Evolutionary conservation across 768 basidiomycete species (phyloP), one percentile per base, ranked within the genome.

Genomic region (Boletus pseudo-olivaceus): DNA sequence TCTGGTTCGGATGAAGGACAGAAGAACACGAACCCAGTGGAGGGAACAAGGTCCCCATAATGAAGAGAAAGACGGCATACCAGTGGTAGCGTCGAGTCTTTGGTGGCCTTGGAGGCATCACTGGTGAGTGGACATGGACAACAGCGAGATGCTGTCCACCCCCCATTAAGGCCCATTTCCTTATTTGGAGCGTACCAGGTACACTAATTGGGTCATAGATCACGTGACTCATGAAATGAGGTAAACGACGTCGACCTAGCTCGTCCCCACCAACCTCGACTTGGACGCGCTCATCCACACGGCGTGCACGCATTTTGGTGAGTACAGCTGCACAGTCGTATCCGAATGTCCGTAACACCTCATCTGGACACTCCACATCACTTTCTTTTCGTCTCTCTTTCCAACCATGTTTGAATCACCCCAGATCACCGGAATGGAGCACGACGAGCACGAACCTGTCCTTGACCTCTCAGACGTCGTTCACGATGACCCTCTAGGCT

Each of bases 11-110:
- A 27, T 9, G 27, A 11, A 11, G 30, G 5, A n/a, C 2, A 15
- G 11, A 17, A 3, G 37, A 15, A 5, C 14, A 67, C 81, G 49
- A 45, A 95, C 94, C 94, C 29, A 98, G 78, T 29, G 94, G 94
- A 9, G 94, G 94, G 53, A 98, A 83, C 47, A 98, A 76, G 1
- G 91, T 88, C n/a, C 94, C 95, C 53, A 90, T 70, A 48, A 97
- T 82, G 72, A 93, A 94, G 33, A 98, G 79, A 11, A 94, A 37
- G 54, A 88, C 83, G 14, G 84, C 74, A 68, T 87, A 96, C 29
- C 85, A 93, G 77, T 96, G 93, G 66, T 91, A 79, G 39, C 79
- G 79, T 67, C 78, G 83, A 26, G 62, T 23, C 53, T 70, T 64
- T 17, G 92, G 90, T 47, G 78, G 84, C 45, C 85, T 68, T 53